Evolutionary conservation across 768 basidiomycete species (phyloP), one percentile per base, ranked within the genome.

Genomic region (Russula sp.): DNA sequence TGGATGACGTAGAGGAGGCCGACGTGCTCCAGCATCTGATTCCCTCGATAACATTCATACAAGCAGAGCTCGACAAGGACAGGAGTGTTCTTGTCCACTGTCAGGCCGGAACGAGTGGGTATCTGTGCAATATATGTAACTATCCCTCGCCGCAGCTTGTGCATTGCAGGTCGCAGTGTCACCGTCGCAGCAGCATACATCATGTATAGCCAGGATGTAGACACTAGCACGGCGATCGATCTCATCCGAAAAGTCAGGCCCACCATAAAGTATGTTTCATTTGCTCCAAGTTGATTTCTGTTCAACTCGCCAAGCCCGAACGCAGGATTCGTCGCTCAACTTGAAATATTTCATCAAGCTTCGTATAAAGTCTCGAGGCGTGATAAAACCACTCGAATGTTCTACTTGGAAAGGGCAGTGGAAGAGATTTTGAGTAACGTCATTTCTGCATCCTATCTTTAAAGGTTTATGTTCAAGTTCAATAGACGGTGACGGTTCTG

Each of bases 171-270:
- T 69, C 83, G 94, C 25, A 93, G 91, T 65, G 85, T 87, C 7
- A 88, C 90, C 2, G 85, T 96, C 50, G 87, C 89, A 7, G 86
- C 91, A 2, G 94, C 93, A 5, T 97, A 93, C 69, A 75, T 97
- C 48, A 95, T 97, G 90, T 83, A 87, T 68, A 80, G 81, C 5
- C 76, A 78, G 64, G 78, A 83, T 16, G 50, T 84, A 2, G 81
- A 86, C 61, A 76, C 80, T 0, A 74, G 80, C 11, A 74, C 77
- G 22, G 93, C 94, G 6, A 73, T 97, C 13, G 81, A 84, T 25
- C 74, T 88, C 65, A 85, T 96, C 63, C 77, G 78, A 58, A 74
- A 80, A 59, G 82, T 78, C 20, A 80, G 94, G 10, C 88, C 91
- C 0, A 74, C 76, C 56, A 78, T 89, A 16, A 82, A 88, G 92